A percentile compares a stretch with the other conserved stretches of the same genome.
These are phyloP conservation scores for Claviceps humidiphila DNA, from an alignment of 2,329 filamentous ascomycete genomes.

Conservation along the genomic window DNA sequence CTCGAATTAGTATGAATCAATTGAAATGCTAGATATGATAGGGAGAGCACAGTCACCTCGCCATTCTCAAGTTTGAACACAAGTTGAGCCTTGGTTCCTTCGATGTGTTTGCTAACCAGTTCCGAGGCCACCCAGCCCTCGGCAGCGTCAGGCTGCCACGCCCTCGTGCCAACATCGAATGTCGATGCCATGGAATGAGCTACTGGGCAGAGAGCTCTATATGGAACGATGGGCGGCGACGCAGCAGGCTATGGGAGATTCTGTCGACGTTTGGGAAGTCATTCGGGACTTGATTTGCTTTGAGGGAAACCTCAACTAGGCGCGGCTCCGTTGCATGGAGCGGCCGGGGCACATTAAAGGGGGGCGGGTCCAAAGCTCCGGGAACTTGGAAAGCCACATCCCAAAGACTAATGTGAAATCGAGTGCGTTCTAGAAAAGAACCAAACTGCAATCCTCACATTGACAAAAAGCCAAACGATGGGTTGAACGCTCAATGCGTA, in stretches of 20 bases:
- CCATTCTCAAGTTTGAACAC: conserved; percentile 86
- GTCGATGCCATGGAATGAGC: conserved; percentile 63
- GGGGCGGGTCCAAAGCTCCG: conserved; percentile 8
- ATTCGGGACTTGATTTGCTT: conserved; percentile 4
- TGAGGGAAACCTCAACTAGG: conserved; percentile 1
- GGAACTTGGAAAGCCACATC: not conserved
- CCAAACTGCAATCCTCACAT: not conserved
- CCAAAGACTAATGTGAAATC: not conserved
- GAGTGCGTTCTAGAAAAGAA: not conserved
- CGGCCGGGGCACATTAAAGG: conserved; percentile 3
- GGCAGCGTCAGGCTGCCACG: conserved; percentile 92
- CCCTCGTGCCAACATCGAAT: conserved; percentile 92
- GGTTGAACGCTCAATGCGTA: no score
- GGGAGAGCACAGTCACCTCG: conserved; percentile 47
- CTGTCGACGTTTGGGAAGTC: conserved; percentile 1
- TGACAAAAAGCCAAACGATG: no score
- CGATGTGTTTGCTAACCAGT: conserved; percentile 69
- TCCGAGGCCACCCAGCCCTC: conserved; percentile 98
- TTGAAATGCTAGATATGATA: not conserved
- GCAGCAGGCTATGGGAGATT: conserved; percentile 1
- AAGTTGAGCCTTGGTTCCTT: conserved; percentile 77
- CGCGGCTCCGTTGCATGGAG: not conserved
- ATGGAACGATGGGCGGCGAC: conserved; percentile 8
- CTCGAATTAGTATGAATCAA: not conserved
- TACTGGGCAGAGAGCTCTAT: conserved; percentile 5